These are phyloP conservation scores for Tylopilus cervinicoccineus DNA, from an alignment of 768 basidiomycete genomes.

Conservation along the genomic window DNA sequence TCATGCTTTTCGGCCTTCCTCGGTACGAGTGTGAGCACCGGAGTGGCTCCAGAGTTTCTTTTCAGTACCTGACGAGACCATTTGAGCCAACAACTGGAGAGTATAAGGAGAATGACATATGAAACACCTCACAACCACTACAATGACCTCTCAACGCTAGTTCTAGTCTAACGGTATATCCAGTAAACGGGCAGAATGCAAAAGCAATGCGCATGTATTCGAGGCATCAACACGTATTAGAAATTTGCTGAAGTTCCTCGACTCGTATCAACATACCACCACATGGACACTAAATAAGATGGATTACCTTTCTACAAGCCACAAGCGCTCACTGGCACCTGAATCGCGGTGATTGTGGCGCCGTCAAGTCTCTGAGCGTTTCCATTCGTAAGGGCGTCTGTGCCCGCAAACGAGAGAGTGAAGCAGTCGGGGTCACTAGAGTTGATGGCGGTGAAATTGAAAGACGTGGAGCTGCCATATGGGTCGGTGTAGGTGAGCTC, in stretches of 20 bases:
- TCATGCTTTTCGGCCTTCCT: no score
- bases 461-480: slow-evolving; percentile 29
- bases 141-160: no score
- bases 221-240: not conserved
- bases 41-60: no score
- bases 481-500: slow-evolving; percentile 41
- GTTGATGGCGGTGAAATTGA: slow-evolving; percentile 54
- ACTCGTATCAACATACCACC: not conserved
- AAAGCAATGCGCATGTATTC: not conserved
- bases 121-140: not conserved
- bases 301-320: not conserved
- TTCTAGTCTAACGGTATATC: no score
- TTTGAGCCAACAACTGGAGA: no score
- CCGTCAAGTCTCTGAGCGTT: slow-evolving; percentile 29
- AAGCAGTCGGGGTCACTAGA: slow-evolving; percentile 36
- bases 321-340: slow-evolving; percentile 15
- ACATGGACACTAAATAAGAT: not conserved
- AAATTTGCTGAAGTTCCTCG: not conserved
- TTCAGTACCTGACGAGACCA: no score
- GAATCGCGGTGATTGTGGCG: slow-evolving; percentile 18
- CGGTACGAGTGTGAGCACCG: no score
- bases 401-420: slow-evolving; percentile 31
- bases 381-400: slow-evolving; percentile 31
- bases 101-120: not conserved
- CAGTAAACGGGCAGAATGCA: not conserved